These are phyloP conservation scores for Zostera marina DNA, from an alignment of 116 monocot genomes.

Conservation along the genomic window DNA sequence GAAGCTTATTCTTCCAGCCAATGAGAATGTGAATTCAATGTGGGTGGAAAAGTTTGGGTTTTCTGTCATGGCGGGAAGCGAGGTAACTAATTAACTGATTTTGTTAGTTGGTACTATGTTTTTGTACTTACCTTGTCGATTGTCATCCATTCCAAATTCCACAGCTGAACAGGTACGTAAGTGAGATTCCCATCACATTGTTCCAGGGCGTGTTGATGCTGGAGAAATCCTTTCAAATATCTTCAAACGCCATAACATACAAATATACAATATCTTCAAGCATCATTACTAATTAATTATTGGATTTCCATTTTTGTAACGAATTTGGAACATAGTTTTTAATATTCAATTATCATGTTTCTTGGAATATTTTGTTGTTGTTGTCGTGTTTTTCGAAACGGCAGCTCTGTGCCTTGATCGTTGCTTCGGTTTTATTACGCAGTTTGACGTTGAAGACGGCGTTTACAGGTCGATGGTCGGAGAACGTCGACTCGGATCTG, in stretches of 20 bases:
- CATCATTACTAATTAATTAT: too few species aligned
- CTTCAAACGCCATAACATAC: too few species aligned
- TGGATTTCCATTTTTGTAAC: too few species aligned
- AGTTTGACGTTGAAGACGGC: conserved; percentile 36
- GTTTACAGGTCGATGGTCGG: conserved; percentile 65
- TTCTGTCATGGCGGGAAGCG: conserved; percentile 17
- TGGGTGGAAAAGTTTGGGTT: conserved; percentile 51
- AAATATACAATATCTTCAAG: too few species aligned
- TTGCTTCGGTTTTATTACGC: neutral
- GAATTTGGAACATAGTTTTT: too few species aligned
- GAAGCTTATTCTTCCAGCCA: conserved; percentile 32
- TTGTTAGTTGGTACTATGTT: neutral
- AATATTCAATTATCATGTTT: too few species aligned
- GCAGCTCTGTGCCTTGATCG: conserved; percentile 21
- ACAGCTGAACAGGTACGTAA: conserved; percentile 5
- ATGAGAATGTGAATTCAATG: conserved; percentile 23
- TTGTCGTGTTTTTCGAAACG: conserved; percentile 19
- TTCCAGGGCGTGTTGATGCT: conserved; percentile 10
- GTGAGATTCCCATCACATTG: conserved; percentile 5
- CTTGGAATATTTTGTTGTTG: neutral
- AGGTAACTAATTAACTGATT: conserved; percentile 9
- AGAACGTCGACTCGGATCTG: conserved; percentile 58
- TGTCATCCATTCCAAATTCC: neutral
- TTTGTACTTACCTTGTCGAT: neutral
- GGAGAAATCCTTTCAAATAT: conserved; percentile 3